Evolutionary conservation across 164 flowering plant genomes (phyloP).

Genomic region (Dillenia suffruticosa): DNA sequence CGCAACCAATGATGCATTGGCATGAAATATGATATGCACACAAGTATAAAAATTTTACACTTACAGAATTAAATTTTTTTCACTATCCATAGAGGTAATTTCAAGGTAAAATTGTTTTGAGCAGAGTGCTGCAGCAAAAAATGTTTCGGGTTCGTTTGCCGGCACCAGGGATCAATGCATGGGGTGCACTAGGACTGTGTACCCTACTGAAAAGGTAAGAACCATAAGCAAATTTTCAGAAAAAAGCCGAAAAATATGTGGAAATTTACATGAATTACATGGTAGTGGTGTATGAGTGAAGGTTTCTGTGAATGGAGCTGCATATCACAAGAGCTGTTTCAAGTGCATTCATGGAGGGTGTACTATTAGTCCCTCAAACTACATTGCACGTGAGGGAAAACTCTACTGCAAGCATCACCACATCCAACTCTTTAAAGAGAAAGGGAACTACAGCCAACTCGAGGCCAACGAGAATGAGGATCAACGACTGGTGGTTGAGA

Average conservation of each 20-base stretch:
- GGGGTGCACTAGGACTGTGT: slow-evolving; percentile 71
- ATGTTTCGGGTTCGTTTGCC: slow-evolving; percentile 52
- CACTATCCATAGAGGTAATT: too few species aligned
- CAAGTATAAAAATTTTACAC: too few species aligned
- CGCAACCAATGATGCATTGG: too few species aligned
- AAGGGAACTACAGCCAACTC: slow-evolving; percentile 86
- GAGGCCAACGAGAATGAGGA: slow-evolving; percentile 15
- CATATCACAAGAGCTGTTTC: slow-evolving; percentile 90
- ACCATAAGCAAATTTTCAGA: not conserved
- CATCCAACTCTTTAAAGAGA: slow-evolving; percentile 81
- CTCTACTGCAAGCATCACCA: slow-evolving; percentile 94
- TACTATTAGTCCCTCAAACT: slow-evolving; percentile 82
- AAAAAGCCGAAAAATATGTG: too few species aligned
- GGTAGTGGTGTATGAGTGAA: slow-evolving; percentile 10
- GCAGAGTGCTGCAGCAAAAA: slow-evolving; percentile 51
- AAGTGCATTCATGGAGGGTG: slow-evolving; percentile 91
- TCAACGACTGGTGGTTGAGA: too few species aligned
- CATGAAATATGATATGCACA: too few species aligned
- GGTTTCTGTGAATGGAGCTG: slow-evolving; percentile 79
- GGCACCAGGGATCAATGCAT: slow-evolving; percentile 84
- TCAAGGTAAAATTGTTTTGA: slow-evolving; percentile 3
- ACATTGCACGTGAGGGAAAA: slow-evolving; percentile 85
- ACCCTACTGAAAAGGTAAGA: slow-evolving; percentile 72
- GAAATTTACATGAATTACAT: too few species aligned
- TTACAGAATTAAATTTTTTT: too few species aligned